Evolutionary conservation across 768 basidiomycete species (phyloP), one percentile per base, ranked within the genome.

Genomic region (Hericium alpestre): DNA sequence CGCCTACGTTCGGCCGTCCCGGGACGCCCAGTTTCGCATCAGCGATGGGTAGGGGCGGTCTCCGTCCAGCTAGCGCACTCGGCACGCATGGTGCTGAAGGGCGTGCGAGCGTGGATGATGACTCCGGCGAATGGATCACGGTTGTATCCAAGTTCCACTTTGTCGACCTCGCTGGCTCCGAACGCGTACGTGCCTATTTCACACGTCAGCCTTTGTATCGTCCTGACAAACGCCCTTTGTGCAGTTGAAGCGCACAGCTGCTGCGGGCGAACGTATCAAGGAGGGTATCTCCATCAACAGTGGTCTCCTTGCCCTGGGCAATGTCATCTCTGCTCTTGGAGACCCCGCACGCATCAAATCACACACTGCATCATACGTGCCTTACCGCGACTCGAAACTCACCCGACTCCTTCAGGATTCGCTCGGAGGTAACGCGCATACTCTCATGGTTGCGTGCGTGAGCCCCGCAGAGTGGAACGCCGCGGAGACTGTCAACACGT

Each of bases 221-320:
- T 16, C 41, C 60, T 51, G 49, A 56, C 57, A 58, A 54, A 67
- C 58, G 66, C 54, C 56, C 55, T 58, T 25, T 56, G 61, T 62
- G 43, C 64, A 93, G 89, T 78, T 99, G 50, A 99, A 99, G 71
- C 85, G 96, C 46, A 99, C 96, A 9, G 90, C 93, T 0, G 96
- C 95, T 4, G 86, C 85, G 9, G 96, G 96, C 4, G 95, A 97
- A 61, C 87, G 95, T 56, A 91, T 95, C 71, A 98, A 93, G 70
- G 96, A 97, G 73, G 95, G 95, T n/a, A 96, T 96, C 55, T 93
- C 92, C 27, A 98, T 98, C 74, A 99, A 99, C 74, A 89, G 90
- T 59, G 96, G 96, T 59, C 82, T 99, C 38, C 79, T 93, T 38
- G 95, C 96, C 16, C 80, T 99, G 20, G 96, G 96, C 49, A 99